These are phyloP conservation scores for Agaricus subrufescens DNA, from an alignment of 768 basidiomycete genomes.

Conservation along the genomic window DNA sequence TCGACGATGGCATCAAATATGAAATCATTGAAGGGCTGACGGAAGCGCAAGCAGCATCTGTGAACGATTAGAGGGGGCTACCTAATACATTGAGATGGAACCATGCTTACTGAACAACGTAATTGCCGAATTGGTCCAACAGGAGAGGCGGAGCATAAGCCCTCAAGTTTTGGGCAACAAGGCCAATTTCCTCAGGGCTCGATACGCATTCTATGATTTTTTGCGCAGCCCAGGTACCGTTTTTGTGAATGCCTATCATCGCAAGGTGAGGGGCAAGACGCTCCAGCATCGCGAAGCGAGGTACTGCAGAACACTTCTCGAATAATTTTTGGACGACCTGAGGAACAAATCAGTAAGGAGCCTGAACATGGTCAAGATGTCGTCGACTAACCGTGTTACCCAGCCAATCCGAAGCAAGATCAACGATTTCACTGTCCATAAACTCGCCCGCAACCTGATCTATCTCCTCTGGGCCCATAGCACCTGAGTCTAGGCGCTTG, in stretches of 20 bases:
- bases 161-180: slow-evolving; percentile 83
- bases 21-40: slow-evolving; percentile 86
- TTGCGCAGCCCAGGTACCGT: slow-evolving; percentile 99
- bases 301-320: slow-evolving; percentile 74
- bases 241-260: slow-evolving; percentile 98
- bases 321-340: slow-evolving; percentile 97
- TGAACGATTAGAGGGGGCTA: neutral
- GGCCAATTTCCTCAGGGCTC: slow-evolving; percentile 76
- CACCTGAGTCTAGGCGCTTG: slow-evolving; percentile 89
- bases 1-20: slow-evolving; percentile 98
- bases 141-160: slow-evolving; percentile 92
- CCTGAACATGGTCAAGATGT: neutral
- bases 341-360: slow-evolving; percentile 5
- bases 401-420: slow-evolving; percentile 95
- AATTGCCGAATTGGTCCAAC: slow-evolving; percentile 91
- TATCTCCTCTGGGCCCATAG: slow-evolving; percentile 78
- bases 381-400: slow-evolving; percentile 76
- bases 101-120: slow-evolving; percentile 80
- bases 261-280: slow-evolving; percentile 91
- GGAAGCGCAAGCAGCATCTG: slow-evolving; percentile 89
- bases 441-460: slow-evolving; percentile 89
- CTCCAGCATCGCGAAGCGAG: slow-evolving; percentile 89
- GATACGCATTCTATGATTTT: slow-evolving; percentile 97
- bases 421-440: slow-evolving; percentile 91
- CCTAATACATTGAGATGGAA: neutral